Evolutionary conservation across 257 asterid species (phyloP), one percentile per base, ranked within the genome.

Genomic region (Fraxinus cuspidata): DNA sequence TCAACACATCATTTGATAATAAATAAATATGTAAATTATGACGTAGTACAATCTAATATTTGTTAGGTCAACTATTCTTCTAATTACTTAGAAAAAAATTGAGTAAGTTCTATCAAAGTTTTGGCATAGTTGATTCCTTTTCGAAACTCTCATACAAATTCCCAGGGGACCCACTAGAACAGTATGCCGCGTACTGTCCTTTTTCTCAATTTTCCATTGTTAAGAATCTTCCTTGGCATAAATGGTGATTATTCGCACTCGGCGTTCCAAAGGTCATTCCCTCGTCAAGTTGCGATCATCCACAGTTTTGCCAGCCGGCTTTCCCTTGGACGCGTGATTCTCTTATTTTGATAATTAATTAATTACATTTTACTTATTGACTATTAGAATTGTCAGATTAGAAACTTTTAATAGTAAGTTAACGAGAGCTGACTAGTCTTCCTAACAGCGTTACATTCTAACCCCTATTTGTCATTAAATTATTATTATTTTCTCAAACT

Each of bases 391-490:
- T 3, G 3, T 3, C 51, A 44, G 18, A 3, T 38, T 37, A 37
- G 11, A 37, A 37, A 37, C 10, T 37, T 7, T 60, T 74, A 47
- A 60, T 35, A 21, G 37, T 44, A 38, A 27, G 15, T 47, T 71
- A 34, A 73, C 5, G 1, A 32, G 56, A 15, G 16, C 75, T 72
- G 78, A 81, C 78, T 27, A 27, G 78, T 81, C 84, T 69, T 2
- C 12, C 60, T 72, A 49, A 77, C 84, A 67, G 29, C 78, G 79
- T 77, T 66, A 72, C 51, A 38, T 71, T 66, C 28, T 29, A 32
- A 32, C 35, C 34, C 34, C 34, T 2, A 31, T 31, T 31, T 31
- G 34, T n/a, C n/a, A n/a, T n/a, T n/a, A n/a, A n/a, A n/a, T n/a
- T n/a, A n/a, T n/a, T n/a, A n/a, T n/a, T n/a, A n/a, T n/a, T 65